Percentiles rank a stretch among this genome's conserved stretches.
phyloP scores from a whole-genome alignment of 306 rosid genomes.

The Morella rubra region DNA sequence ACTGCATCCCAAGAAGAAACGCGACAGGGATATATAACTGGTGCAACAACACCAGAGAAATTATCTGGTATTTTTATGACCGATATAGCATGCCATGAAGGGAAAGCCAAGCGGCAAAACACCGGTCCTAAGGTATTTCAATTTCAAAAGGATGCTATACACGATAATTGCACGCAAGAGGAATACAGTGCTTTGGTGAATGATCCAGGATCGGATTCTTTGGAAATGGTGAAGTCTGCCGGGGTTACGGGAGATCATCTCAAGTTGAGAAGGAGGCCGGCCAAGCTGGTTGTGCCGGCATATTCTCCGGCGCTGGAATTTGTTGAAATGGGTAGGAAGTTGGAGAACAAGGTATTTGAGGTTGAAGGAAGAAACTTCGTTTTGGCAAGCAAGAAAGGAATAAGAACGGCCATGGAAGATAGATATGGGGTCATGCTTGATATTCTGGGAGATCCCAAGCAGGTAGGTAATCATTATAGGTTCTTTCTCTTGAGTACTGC shows the following conservation, averaged over 20 bases:
- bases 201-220: conserved; percentile 7
- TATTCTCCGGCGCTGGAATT: conserved; percentile 12
- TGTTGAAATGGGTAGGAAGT: conserved; percentile 22
- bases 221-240: neutral
- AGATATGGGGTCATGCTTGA: conserved; percentile 32
- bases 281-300: conserved; percentile 36
- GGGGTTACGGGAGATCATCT: neutral
- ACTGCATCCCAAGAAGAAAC: neutral
- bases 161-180: neutral
- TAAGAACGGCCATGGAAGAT: conserved; percentile 42
- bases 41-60: neutral
- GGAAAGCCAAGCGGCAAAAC: neutral
- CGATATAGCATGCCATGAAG: neutral
- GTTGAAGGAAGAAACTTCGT: conserved; percentile 37
- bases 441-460: conserved; percentile 40
- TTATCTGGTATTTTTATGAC: neutral
- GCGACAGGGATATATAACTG: neutral
- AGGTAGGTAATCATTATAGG: conserved; percentile 14
- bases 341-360: conserved; percentile 30
- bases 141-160: neutral
- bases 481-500: neutral
- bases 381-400: conserved; percentile 45
- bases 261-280: conserved; percentile 33
- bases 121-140: neutral
- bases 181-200: neutral